A percentile compares a stretch with the other conserved stretches of the same genome.
Conservation (phyloP, 1,284 basidiomycete species). For the Trichosporon faecale region DNA sequence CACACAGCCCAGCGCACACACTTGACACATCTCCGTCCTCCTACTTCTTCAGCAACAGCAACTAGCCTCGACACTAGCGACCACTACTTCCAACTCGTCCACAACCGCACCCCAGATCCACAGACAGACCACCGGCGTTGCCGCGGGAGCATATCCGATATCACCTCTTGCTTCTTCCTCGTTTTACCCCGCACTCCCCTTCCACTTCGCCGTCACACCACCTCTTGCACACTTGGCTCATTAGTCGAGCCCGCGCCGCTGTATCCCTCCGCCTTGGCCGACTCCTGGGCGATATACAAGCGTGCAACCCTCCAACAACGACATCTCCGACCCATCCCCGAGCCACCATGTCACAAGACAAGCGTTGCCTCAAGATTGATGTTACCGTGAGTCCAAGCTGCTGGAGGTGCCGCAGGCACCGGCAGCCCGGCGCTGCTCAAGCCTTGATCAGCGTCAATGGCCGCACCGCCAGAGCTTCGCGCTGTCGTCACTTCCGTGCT, state of each 20-base stretch:
- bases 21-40: no score
- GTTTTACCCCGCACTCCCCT: not conserved
- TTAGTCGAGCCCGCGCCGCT: not conserved
- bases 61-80: not conserved
- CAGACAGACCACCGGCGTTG: not conserved
- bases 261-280: not conserved
- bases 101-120: not conserved
- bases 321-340: not conserved
- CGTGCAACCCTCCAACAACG: not conserved
- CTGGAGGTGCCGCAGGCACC: no score
- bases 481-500: not conserved
- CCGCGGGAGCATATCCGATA: constrained; percentile 6
- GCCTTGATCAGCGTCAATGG: no score
- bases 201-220: not conserved
- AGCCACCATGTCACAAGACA: constrained; percentile 10
- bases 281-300: not conserved
- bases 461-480: no score
- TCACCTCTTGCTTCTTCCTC: not conserved
- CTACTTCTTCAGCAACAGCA: no score
- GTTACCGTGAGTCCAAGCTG: constrained; percentile 30
- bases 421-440: no score
- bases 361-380: constrained; percentile 29
- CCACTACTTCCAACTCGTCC: not conserved
- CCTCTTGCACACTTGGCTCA: not conserved
- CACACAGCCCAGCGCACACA: not conserved